phyloP scores from a whole-genome alignment of 176 grass and related monocot genomes.

The Typha latifolia region DNA sequence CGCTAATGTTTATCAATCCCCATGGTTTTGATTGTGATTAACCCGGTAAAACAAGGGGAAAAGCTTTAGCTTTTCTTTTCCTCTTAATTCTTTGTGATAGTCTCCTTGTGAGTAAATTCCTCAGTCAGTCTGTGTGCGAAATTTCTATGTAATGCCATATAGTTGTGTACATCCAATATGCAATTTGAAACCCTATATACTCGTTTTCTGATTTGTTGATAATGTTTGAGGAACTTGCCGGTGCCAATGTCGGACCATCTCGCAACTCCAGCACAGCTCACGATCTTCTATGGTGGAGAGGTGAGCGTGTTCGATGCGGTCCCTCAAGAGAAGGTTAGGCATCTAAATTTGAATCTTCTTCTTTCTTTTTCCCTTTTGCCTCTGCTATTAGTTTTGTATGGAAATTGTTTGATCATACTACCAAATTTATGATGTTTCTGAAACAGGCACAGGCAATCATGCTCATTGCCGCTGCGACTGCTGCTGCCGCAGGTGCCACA shows the following conservation, averaged over 20 bases:
- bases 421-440: slow-evolving; percentile 12
- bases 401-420: neutral
- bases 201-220: slow-evolving; percentile 16
- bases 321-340: slow-evolving; percentile 64
- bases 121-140: too few relatives aligned
- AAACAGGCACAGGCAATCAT: slow-evolving; percentile 85
- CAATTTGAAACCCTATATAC: neutral
- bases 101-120: neutral
- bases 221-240: slow-evolving; percentile 28
- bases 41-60: too few relatives aligned
- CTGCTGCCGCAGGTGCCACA: slow-evolving; percentile 29
- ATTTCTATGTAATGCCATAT: neutral
- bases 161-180: neutral
- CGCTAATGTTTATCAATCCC: neutral
- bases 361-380: neutral
- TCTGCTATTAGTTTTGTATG: neutral
- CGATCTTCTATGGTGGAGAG: slow-evolving; percentile 77
- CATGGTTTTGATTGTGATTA: neutral
- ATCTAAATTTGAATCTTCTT: neutral
- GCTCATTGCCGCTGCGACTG: slow-evolving; percentile 63
- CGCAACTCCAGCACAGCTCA: slow-evolving; percentile 44
- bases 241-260: slow-evolving; percentile 33
- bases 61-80: neutral
- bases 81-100: neutral
- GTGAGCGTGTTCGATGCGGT: slow-evolving; percentile 80